phyloP scores from a whole-genome alignment of 1,139 yeast species.

The Blastobotrys capitulatus region DNA sequence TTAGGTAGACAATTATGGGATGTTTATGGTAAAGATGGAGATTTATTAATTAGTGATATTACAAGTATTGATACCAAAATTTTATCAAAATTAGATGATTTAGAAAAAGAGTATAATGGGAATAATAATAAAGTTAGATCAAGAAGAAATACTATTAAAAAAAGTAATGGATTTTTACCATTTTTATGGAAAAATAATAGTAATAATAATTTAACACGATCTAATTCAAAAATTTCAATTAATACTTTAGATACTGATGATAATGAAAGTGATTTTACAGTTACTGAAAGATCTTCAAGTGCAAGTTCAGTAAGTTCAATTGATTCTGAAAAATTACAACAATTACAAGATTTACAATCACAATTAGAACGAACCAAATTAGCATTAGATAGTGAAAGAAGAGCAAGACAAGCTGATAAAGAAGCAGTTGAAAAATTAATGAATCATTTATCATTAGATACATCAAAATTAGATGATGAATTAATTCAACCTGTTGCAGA shows the following conservation, averaged over 20 bases:
- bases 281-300: not conserved
- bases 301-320: slow-evolving; percentile 10
- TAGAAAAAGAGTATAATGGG: slow-evolving; percentile 24
- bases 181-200: not conserved
- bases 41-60: slow-evolving; percentile 46
- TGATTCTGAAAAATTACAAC: slow-evolving; percentile 6
- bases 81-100: slow-evolving; percentile 16
- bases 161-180: not conserved
- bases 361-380: slow-evolving; percentile 15
- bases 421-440: slow-evolving; percentile 15
- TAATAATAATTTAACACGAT: slow-evolving; percentile 1
- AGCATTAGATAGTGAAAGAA: slow-evolving; percentile 19
- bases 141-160: not conserved
- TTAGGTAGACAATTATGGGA: slow-evolving; percentile 51
- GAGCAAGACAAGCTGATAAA: slow-evolving; percentile 17
- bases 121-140: slow-evolving; percentile 3
- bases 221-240: slow-evolving; percentile 10
- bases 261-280: slow-evolving; percentile 6
- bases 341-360: slow-evolving; percentile 17
- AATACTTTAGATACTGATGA: not conserved
- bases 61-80: slow-evolving; percentile 28
- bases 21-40: slow-evolving; percentile 41
- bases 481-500: not conserved
- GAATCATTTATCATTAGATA: not conserved
- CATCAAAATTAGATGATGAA: slow-evolving; percentile 9